Base-by-base conservation (phyloP, 192 early-diverging fungal genomes). In the Backusella circina region DNA sequence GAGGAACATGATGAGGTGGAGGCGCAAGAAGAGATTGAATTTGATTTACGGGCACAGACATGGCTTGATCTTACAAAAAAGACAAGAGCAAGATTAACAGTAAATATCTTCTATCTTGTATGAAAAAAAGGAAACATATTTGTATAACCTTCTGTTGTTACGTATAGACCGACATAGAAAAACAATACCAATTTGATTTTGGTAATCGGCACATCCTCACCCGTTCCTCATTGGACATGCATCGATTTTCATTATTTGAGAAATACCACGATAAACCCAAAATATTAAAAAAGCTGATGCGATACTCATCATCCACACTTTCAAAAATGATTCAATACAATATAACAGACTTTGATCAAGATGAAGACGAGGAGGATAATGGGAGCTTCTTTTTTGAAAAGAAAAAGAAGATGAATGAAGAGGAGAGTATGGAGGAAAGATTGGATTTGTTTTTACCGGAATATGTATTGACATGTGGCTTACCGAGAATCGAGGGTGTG, bases 221-320 rank as follows among this genome's bases (percentile, higher is more conserved):
- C 33, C 83, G 92, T 67, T 89, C 86, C 1, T 76, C 85, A 3
- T 77, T 83, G n/a, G 88, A 87, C 21, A 93, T 92, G 91, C 82
- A 82, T 28, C 81, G 84, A 30, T 90, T 86, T 13, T 51, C 72
- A 15, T 74, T 80, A 35, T 81, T 88, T n/a, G 83, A 88, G 36
- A 78, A 77, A 12, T 74, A 74, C 0, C 83, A 88, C 57, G 73
- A 82, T 35, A 76, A 54, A 9, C 76, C 36, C 10, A 57, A 35
- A 68, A 54, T 33, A 31, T 33, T 72, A 44, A 71, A 68, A 37
- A 75, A 79, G 78, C 64, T 76, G 70, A 80, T 79, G 54, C 79
- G 73, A 57, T 73, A 70, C 67, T 73, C 54, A 21, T 32, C 69
- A 15, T 33, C 66, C 5, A 36, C 33, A 37, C 32, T 87, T 72